Base-by-base conservation (phyloP, 768 basidiomycete species). In the Cystofilobasidium capitatum region DNA sequence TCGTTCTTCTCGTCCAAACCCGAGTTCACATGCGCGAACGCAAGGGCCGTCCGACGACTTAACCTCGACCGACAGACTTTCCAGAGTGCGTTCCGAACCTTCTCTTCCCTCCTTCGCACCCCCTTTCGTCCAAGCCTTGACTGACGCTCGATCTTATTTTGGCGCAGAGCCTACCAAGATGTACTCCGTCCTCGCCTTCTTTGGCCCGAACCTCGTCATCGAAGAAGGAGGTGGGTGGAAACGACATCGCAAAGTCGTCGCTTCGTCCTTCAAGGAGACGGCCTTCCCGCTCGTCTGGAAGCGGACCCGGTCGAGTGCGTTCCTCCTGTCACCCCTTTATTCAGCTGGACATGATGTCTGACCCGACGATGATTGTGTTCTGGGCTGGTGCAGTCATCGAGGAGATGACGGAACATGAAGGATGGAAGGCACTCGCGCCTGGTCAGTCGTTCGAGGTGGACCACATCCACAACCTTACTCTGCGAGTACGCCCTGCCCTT, bases 191-290 rank as follows among this genome's bases (percentile, higher is more conserved):
- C 63, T 71, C 45, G 73, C 70, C 4, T 49, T 79, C 20, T 82
- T 79, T 76, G 82, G 82, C 2, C 77, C 78, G 75, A 83, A 82
- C 66, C 74, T 83, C 10, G 71, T 81, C n/a, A 77, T 76, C 10
- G 76, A 79, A 1, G 80, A 81, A 60, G 79, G 78, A 4, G 79
- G 81, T 9, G 74, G 71, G 3, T 82, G 81, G 81, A 77, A 80
- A 61, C 80, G 78, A 55, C 82, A 83, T 70, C 75, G 81, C 13
- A 75, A 80, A 9, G 73, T 82, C 59, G 76, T 81, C 70, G 79
- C 77, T 10, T 80, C 81, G 49, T 79, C 81, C 7, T 83, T 82
- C 70, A 79, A 77, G 45, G 77, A 77, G 36, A 73, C 75, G 35
- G 70, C 81, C 39, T 81, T 81, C 69, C 72, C 77, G 35, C 66